These are phyloP conservation scores for Tetracladium maxilliforme DNA, from an alignment of 2,329 filamentous ascomycete genomes.

Conservation along the genomic window DNA sequence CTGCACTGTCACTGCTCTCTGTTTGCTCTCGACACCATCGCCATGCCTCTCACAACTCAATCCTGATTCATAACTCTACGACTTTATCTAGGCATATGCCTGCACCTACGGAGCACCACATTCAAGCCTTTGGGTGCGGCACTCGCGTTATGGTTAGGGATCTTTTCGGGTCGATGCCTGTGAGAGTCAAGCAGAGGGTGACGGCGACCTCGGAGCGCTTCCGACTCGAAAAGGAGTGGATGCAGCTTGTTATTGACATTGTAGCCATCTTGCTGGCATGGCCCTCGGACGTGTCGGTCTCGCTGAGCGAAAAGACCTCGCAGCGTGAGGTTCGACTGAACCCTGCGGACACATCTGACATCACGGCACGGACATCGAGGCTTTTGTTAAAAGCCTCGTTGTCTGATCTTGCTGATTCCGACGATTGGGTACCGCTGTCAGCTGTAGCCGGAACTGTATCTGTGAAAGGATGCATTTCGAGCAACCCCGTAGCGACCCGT, in stretches of 20 bases:
- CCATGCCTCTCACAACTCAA: conserved; percentile 44
- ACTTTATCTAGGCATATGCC: conserved; percentile 50
- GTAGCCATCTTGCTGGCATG: conserved; percentile 59
- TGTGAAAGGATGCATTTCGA: conserved; percentile 58
- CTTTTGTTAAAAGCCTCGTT: conserved; percentile 51
- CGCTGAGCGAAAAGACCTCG: conserved; percentile 33
- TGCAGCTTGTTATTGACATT: conserved; percentile 40
- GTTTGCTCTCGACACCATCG: conserved; percentile 57
- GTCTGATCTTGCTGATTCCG: conserved; percentile 21
- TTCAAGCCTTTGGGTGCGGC: conserved; percentile 46
- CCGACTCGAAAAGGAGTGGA: conserved; percentile 8
- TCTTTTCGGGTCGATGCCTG: conserved; percentile 81
- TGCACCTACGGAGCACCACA: conserved; percentile 38
- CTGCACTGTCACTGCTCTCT: conserved; percentile 59
- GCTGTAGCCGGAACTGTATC: conserved; percentile 47
- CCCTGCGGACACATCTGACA: conserved; percentile 4
- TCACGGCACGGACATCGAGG: conserved; percentile 5
- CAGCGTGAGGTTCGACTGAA: conserved; percentile 23
- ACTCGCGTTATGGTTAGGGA: conserved; percentile 65
- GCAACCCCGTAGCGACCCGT: conserved; percentile 54
- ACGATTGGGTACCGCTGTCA: conserved; percentile 55
- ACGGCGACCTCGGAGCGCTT: not conserved
- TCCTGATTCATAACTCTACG: conserved; percentile 57
- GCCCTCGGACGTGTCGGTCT: conserved; percentile 38
- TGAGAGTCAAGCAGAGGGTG: conserved; percentile 61